Conservation (phyloP, 2,329 filamentous ascomycete species). For the Microsporum audouinii region DNA sequence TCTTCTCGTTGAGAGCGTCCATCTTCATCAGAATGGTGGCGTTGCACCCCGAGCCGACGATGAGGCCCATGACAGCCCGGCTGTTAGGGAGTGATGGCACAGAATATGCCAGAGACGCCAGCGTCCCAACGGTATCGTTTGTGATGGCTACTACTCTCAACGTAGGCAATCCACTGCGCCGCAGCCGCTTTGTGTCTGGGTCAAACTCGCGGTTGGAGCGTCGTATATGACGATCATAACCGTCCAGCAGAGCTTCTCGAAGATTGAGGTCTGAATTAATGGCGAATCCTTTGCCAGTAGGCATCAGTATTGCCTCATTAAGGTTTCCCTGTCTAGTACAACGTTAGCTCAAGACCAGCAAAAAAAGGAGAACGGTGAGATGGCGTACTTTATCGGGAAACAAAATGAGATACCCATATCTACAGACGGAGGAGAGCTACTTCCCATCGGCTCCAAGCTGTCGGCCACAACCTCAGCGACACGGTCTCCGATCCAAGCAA, state of each 20-base stretch:
- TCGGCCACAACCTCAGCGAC: conserved; percentile 58
- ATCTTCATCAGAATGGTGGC: conserved; percentile 59
- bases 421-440: conserved; percentile 23
- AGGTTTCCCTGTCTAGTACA: conserved; percentile 34
- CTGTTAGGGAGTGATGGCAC: conserved; percentile 45
- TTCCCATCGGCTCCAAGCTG: conserved; percentile 15
- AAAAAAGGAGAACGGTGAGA: background rate
- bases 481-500: conserved; percentile 62
- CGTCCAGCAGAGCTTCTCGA: conserved; percentile 24
- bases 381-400: conserved; percentile 31
- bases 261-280: conserved; percentile 27
- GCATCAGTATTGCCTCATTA: conserved; percentile 41
- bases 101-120: conserved; percentile 64
- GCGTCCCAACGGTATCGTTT: conserved; percentile 65
- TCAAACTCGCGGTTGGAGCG: conserved; percentile 20
- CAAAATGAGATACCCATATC: conserved; percentile 34
- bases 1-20: conserved; percentile 48
- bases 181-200: conserved; percentile 21
- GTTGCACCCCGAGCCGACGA: conserved; percentile 66
- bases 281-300: conserved; percentile 44
- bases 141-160: conserved; percentile 60
- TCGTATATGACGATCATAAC: conserved; percentile 34
- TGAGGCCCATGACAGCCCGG: conserved; percentile 61
- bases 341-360: background rate
- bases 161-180: conserved; percentile 40